Conservation (phyloP, 148 eudicot genomes). For the Heliosperma pusillum region DNA sequence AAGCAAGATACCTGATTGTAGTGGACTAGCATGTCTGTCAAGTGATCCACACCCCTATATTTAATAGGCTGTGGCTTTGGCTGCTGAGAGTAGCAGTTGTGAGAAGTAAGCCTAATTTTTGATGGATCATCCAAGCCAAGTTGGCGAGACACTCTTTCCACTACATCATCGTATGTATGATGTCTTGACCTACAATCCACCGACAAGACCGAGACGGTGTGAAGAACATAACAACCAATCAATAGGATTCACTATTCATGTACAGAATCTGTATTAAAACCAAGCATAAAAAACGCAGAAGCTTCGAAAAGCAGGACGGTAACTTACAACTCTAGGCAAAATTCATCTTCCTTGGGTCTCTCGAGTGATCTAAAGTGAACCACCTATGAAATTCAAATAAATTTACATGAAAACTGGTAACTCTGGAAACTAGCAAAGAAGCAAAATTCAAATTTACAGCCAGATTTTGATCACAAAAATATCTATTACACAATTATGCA, state of each 20-base stretch:
- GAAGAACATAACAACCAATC: not conserved
- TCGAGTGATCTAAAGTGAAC: constrained; percentile 87
- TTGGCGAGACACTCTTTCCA: constrained; percentile 70
- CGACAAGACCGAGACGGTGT: not conserved
- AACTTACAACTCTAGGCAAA: constrained; percentile 81
- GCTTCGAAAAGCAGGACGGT: not conserved
- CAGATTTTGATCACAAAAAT: not conserved
- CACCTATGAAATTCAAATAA: constrained; percentile 39
- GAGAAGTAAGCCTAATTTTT: constrained; percentile 90
- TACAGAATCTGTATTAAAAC: constrained; percentile 1
- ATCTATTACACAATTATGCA: not conserved
- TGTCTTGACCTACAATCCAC: constrained; percentile 61
- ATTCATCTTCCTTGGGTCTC: constrained; percentile 91
- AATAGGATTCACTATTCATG: not conserved
- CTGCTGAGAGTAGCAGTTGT: constrained; percentile 93
- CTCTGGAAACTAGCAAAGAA: not conserved
- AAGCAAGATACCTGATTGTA: constrained; percentile 66
- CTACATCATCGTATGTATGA: constrained; percentile 89
- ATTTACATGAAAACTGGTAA: not conserved
- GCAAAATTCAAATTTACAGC: not conserved
- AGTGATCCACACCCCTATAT: constrained; percentile 79
- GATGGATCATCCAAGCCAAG: constrained; percentile 88
- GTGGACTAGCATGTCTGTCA: constrained; percentile 85
- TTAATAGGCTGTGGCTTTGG: constrained; percentile 96
- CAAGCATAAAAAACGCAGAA: constrained; percentile 6